phyloP scores from a whole-genome alignment of 2,329 filamentous ascomycete genomes.

The Fusarium sp. region DNA sequence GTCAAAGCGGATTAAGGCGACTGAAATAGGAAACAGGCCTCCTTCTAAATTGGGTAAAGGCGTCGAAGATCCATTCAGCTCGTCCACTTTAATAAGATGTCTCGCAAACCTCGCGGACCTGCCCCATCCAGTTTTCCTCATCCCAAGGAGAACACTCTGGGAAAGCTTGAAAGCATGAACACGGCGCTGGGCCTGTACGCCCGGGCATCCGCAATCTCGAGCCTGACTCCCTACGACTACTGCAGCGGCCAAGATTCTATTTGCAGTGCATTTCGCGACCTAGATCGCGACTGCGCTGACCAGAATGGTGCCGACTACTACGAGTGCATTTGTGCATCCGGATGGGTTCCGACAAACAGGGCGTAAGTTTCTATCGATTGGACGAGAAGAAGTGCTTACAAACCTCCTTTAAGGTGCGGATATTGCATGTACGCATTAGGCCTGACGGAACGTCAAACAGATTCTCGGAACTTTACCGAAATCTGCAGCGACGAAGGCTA shows the following conservation, averaged over 20 bases:
- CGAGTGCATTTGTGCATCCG: background rate
- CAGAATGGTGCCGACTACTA: slow-evolving; percentile 3
- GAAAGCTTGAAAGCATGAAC: background rate
- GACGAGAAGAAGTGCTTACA: background rate
- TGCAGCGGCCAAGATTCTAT: slow-evolving; percentile 1
- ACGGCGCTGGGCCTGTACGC: background rate
- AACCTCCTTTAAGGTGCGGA: background rate
- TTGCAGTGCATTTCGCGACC: background rate
- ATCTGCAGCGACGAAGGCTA: background rate
- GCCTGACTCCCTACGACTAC: slow-evolving; percentile 1
- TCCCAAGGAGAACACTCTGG: background rate
- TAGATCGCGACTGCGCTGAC: background rate
- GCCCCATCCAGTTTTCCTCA: background rate
- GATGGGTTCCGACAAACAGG: background rate
- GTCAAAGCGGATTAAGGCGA: background rate
- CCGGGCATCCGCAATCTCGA: slow-evolving; percentile 2
- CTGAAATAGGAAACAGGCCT: background rate
- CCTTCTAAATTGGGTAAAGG: background rate
- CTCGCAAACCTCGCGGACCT: background rate
- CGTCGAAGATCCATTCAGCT: background rate
- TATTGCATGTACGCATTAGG: background rate
- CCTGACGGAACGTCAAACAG: background rate
- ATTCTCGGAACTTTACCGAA: background rate
- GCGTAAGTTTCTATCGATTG: background rate
- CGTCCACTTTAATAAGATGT: background rate